Evolutionary conservation across 2,329 filamentous ascomycete genomes (phyloP).

Genomic region (Tolypocladium inflatum): DNA sequence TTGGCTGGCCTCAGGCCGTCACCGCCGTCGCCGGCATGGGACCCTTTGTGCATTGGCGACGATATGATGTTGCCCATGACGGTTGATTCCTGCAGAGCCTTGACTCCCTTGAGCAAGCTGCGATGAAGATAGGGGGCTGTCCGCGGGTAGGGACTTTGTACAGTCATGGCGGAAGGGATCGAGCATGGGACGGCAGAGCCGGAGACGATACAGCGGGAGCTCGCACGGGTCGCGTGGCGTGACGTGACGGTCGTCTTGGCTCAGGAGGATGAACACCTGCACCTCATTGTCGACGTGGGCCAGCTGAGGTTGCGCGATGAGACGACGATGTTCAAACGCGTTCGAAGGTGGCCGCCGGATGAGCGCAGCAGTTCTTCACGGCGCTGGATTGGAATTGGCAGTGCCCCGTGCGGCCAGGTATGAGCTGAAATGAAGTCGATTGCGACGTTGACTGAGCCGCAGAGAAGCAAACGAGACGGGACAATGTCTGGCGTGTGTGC

Average conservation of each 20-base stretch:
- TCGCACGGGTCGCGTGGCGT: background rate
- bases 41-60: constrained; percentile 23
- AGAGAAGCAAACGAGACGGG: background rate
- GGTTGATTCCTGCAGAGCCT: constrained; percentile 27
- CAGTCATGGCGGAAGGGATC: constrained; percentile 36
- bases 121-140: constrained; percentile 45
- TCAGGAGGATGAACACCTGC: constrained; percentile 2
- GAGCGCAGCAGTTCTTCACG: background rate
- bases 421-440: background rate
- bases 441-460: background rate
- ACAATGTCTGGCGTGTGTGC: background rate
- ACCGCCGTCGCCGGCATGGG: constrained; percentile 23
- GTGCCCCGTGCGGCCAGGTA: background rate
- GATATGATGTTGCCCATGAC: constrained; percentile 35
- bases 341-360: background rate
- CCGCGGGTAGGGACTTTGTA: constrained; percentile 34
- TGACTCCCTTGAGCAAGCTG: constrained; percentile 40
- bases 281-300: constrained; percentile 6
- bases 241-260: background rate
- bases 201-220: background rate
- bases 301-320: background rate
- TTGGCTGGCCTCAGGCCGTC: constrained; percentile 33
- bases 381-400: background rate
- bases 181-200: constrained; percentile 18
- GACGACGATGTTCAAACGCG: background rate